Percentiles rank a stretch among this genome's conserved stretches.
Conservation (phyloP, 257 asterid genomes). For the Ligustrum vulgare region DNA sequence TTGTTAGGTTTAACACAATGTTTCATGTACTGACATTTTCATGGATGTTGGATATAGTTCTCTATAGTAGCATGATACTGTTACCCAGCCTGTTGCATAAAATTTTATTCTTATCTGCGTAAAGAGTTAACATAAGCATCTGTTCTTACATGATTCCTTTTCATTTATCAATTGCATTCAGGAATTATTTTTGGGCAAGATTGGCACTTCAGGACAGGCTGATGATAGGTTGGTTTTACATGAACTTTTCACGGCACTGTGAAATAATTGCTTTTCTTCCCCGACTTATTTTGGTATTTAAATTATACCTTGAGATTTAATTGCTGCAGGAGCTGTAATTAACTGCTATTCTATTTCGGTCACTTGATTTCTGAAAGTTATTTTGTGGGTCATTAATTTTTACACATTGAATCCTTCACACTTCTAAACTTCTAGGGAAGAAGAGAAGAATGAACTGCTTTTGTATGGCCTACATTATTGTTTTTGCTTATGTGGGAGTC, state of each 20-base stretch:
- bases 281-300: constrained; percentile 12
- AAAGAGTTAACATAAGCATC: neutral
- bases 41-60: neutral
- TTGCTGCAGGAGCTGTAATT: neutral
- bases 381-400: neutral
- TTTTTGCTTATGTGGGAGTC: constrained; percentile 13
- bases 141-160: constrained; percentile 14
- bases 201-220: constrained; percentile 46
- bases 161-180: constrained; percentile 38
- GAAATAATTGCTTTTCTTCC: constrained; percentile 16
- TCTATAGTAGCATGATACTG: neutral
- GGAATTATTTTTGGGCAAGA: constrained; percentile 75
- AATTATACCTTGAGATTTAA: constrained; percentile 19
- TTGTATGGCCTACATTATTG: neutral
- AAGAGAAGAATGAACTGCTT: neutral
- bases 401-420: constrained; percentile 1
- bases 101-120: neutral
- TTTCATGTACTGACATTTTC: neutral
- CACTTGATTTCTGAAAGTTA: constrained; percentile 10
- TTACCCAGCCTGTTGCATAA: neutral
- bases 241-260: constrained; percentile 3
- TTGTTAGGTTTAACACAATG: neutral
- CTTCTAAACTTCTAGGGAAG: constrained; percentile 18
- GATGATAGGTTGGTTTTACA: constrained; percentile 53
- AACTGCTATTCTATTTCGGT: neutral